Evolutionary conservation across 1,284 basidiomycete species (phyloP), one percentile per base, ranked within the genome.

Genomic region (Leccinum huronense): DNA sequence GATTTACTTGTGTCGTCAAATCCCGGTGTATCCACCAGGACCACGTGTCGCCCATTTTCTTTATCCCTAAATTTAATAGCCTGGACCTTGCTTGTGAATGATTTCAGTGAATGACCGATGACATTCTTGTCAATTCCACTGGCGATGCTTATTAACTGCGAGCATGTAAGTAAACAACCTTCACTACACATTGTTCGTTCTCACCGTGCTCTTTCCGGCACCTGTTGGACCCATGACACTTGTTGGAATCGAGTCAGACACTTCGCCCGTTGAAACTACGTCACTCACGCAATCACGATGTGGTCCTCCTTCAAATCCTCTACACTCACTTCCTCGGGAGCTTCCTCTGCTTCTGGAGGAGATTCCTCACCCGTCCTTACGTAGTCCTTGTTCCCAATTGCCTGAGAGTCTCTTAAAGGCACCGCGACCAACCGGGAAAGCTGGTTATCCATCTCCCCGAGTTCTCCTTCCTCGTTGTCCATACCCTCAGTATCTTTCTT

Each of bases 101-200:
- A 69, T 68, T 33, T 68, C 58, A 57, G 67, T 19, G 10, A 42
- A 66, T 55, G 66, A 36, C 42, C 71, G 57, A 60, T 19, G 64
- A 64, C 42, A 9, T 54, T 2, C 51, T 30, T 27, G 54, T n/a
- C n/a, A 61, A 64, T 10, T 57, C 65, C 62, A 61, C 66, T 61
- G 31, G 67, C 70, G 4, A 62, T 33, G 31, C 68, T 65, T 59
- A 76, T 68, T 45, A 76, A 69, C 74, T 75, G 14, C 5, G 9
- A 6, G 27, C 1, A 27, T n/a, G 5, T 67, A 27, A 57, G 34
- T 8, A 3, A n/a, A 23, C 1, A 13, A 57, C 4, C 3, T 31
- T 13, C 11, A 10, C 33, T 38, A 16, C 8, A 57, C 16, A 2
- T 0, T 34, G 19, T 53, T 8, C 5, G 23, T 40, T 38, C 64